These are phyloP conservation scores for Eucalyptus guilfoylei DNA, from an alignment of 345 rosid genomes.

Conservation along the genomic window DNA sequence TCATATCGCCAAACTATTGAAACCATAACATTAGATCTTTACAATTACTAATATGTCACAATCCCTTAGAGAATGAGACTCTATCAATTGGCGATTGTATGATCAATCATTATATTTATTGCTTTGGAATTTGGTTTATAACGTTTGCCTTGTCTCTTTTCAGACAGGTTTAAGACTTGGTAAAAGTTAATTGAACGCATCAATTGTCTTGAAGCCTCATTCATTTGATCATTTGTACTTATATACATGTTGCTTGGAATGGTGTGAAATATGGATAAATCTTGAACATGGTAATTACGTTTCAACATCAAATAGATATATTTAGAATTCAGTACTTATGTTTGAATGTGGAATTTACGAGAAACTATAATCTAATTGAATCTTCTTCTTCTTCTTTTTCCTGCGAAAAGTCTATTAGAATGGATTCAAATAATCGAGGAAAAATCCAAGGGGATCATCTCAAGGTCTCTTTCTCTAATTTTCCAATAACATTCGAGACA, in stretches of 20 bases:
- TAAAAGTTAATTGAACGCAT: not conserved
- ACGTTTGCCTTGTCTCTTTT: not conserved
- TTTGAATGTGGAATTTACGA: not conserved
- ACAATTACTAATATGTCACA: not conserved
- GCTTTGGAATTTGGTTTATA: not conserved
- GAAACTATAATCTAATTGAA: not conserved
- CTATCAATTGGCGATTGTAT: not conserved
- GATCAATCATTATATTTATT: not conserved
- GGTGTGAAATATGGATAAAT: not conserved
- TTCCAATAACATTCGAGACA: not conserved
- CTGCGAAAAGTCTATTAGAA: not conserved
- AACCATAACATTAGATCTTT: not conserved
- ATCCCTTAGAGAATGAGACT: not conserved
- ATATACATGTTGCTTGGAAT: not conserved
- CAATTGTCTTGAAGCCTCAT: not conserved
- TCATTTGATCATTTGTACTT: not conserved
- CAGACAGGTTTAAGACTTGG: not conserved
- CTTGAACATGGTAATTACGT: not conserved
- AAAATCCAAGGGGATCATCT: not conserved
- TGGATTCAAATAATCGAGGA: not conserved
- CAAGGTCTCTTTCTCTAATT: not conserved
- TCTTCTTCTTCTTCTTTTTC: not conserved
- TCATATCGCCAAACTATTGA: not conserved
- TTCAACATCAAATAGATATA: not conserved
- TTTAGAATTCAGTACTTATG: not conserved